Evolutionary conservation across 495 filamentous ascomycete genomes (phyloP).

Genomic region (Podospora pseudoanserina): DNA sequence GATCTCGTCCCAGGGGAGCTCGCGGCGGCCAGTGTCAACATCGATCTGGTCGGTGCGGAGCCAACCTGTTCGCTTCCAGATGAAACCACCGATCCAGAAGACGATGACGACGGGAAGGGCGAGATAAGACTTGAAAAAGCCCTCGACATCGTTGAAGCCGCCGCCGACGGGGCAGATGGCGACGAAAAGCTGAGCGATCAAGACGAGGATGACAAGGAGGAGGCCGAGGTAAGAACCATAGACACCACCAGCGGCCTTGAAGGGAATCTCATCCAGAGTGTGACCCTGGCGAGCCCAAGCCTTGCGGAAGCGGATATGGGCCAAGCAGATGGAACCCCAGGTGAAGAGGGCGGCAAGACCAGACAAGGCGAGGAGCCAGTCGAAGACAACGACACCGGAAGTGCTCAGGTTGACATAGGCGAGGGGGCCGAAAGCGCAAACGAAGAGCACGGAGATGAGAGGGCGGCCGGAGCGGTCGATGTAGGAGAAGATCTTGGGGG

Average conservation of each 20-base stretch:
- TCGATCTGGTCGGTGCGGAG: slow-evolving; percentile 55
- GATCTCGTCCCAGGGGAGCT: slow-evolving; percentile 55
- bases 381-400: slow-evolving; percentile 49
- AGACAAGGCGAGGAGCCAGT: slow-evolving; percentile 67
- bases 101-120: slow-evolving; percentile 76
- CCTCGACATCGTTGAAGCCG: slow-evolving; percentile 47
- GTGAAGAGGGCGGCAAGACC: slow-evolving; percentile 68
- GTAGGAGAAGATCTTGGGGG: slow-evolving; percentile 56
- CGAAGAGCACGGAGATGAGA: slow-evolving; percentile 44
- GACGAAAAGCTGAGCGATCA: slow-evolving; percentile 60
- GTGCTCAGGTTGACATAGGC: slow-evolving; percentile 54
- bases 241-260: slow-evolving; percentile 60
- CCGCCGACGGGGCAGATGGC: slow-evolving; percentile 45
- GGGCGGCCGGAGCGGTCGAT: slow-evolving; percentile 58
- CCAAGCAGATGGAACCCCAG: slow-evolving; percentile 70
- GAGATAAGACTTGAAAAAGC: slow-evolving; percentile 78
- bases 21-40: slow-evolving; percentile 58
- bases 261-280: slow-evolving; percentile 67
- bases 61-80: slow-evolving; percentile 61
- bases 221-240: slow-evolving; percentile 66
- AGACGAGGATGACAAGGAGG: slow-evolving; percentile 53
- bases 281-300: slow-evolving; percentile 64
- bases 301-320: slow-evolving; percentile 62
- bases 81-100: slow-evolving; percentile 64
- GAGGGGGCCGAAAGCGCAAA: slow-evolving; percentile 49